Percentiles rank a stretch among this genome's conserved stretches.
Evolutionary conservation across 1,284 basidiomycete genomes (phyloP).

Genomic region (Cryptococcus neoformans): DNA sequence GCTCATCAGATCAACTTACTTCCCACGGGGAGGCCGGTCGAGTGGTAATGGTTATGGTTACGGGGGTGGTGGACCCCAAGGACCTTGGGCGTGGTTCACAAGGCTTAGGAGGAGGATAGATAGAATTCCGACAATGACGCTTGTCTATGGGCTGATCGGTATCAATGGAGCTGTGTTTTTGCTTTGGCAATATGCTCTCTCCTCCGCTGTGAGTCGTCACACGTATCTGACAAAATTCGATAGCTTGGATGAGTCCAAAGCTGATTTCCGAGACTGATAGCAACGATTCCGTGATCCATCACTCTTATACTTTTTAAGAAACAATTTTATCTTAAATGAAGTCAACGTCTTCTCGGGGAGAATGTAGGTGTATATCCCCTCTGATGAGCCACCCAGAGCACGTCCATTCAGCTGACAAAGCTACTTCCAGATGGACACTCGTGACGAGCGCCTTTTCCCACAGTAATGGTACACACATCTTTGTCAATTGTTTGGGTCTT

Average conservation of each 20-base stretch:
- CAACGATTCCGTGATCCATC: slow-evolving; percentile 9
- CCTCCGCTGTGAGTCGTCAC: slow-evolving; percentile 28
- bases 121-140: slow-evolving; percentile 23
- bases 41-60: slow-evolving; percentile 15
- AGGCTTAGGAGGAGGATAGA: slow-evolving; percentile 27
- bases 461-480: slow-evolving; percentile 54
- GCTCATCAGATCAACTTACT: slow-evolving; percentile 16
- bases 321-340: slow-evolving; percentile 64
- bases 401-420: no score
- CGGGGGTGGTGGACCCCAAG: neutral
- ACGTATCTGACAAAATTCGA: neutral
- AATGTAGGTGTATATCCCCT: slow-evolving; percentile 54
- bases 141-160: slow-evolving; percentile 43
- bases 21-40: slow-evolving; percentile 10
- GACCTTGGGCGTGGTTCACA: slow-evolving; percentile 16
- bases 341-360: slow-evolving; percentile 61
- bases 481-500: slow-evolving; percentile 61
- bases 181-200: slow-evolving; percentile 46
- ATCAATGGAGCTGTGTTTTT: slow-evolving; percentile 42
- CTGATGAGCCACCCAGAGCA: neutral
- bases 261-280: slow-evolving; percentile 9
- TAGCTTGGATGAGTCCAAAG: neutral
- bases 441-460: slow-evolving; percentile 58
- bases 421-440: no score
- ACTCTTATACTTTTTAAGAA: slow-evolving; percentile 58